Evolutionary conservation across 1,139 yeast species (phyloP).

Genomic region (Suhomyces choctaworum): DNA sequence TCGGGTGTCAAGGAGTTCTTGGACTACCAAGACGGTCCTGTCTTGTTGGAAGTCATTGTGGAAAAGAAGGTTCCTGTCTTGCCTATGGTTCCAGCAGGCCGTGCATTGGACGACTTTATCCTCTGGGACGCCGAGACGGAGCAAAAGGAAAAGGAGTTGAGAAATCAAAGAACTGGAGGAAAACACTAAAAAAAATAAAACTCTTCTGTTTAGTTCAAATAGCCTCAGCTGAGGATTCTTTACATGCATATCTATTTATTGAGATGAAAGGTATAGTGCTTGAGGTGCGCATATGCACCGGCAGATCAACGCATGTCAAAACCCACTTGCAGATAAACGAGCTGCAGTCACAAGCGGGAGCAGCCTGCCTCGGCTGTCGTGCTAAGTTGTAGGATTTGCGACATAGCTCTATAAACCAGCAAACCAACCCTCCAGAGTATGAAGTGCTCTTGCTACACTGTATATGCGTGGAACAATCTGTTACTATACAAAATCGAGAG

Average conservation of each 20-base stretch:
- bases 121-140: conserved; percentile 81
- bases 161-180: conserved; percentile 61
- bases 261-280: too few species aligned
- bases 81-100: conserved; percentile 98
- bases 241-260: conserved; percentile 4
- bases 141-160: conserved; percentile 65
- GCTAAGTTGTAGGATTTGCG: too few species aligned
- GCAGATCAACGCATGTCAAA: too few species aligned
- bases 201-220: conserved; percentile 5
- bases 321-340: too few species aligned
- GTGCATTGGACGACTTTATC: conserved; percentile 89
- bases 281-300: too few species aligned
- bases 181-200: conserved; percentile 36
- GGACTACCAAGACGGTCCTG: conserved; percentile 74
- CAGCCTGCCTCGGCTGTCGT: too few species aligned
- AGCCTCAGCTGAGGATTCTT: conserved; percentile 4
- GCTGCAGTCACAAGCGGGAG: too few species aligned
- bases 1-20: conserved; percentile 65
- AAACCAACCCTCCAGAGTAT: too few species aligned
- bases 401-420: too few species aligned
- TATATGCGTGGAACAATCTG: too few species aligned
- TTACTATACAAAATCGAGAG: too few species aligned
- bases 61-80: conserved; percentile 97
- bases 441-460: too few species aligned
- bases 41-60: conserved; percentile 83